phyloP scores from a whole-genome alignment of 768 basidiomycete genomes.

The Porphyrellus cyaneotinctus region DNA sequence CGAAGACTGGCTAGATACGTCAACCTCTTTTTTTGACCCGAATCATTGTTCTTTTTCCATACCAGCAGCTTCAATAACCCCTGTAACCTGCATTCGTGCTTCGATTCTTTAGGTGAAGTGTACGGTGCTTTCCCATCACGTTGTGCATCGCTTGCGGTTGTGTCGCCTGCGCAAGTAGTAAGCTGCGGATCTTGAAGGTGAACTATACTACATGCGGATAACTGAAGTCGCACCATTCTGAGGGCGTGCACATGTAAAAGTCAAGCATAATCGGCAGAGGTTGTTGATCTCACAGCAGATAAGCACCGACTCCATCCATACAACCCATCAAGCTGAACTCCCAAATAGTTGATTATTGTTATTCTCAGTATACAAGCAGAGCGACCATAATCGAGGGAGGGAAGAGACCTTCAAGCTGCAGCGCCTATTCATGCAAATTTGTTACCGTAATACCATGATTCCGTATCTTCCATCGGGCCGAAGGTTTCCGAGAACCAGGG shows the following conservation, averaged over 20 bases:
- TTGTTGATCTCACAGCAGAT: neutral
- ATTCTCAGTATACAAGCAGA: too few species aligned
- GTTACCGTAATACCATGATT: too few species aligned
- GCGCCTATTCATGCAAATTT: too few species aligned
- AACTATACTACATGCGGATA: neutral
- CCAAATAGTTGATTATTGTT: too few species aligned
- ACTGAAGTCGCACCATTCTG: neutral
- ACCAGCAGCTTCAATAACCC: neutral
- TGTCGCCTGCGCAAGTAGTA: neutral
- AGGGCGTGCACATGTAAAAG: neutral
- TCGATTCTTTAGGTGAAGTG: neutral
- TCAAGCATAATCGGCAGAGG: too few species aligned
- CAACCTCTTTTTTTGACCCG: neutral
- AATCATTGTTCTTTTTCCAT: neutral
- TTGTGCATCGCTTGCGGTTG: neutral
- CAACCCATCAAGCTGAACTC: too few species aligned
- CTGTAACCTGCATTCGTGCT: neutral
- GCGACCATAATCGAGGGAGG: too few species aligned
- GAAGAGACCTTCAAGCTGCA: too few species aligned
- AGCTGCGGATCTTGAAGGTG: too few species aligned
- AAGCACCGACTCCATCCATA: too few species aligned
- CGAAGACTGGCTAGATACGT: conserved; percentile 51
- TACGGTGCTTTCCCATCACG: neutral
- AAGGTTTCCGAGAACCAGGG: neutral
- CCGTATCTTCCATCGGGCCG: neutral